Conservation (phyloP, 2,329 filamentous ascomycete species). For the Hymenoscyphus linearis region DNA sequence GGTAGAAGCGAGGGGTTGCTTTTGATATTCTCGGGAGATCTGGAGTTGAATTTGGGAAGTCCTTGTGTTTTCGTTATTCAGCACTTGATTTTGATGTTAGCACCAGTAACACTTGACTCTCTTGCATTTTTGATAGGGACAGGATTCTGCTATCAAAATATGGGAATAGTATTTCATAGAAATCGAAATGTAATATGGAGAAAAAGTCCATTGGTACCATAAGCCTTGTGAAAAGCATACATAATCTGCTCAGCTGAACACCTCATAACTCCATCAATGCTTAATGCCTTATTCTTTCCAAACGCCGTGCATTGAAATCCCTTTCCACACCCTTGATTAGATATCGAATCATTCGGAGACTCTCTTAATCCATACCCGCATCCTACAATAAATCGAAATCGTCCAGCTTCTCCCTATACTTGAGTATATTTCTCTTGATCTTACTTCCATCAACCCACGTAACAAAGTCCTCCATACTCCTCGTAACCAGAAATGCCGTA, state of each 20-base stretch:
- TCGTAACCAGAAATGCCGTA: slow-evolving; percentile 80
- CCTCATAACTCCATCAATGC: not conserved
- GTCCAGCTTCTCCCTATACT: slow-evolving; percentile 90
- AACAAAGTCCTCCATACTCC: slow-evolving; percentile 91
- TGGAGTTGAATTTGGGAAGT: not conserved
- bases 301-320: not conserved
- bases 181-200: not conserved
- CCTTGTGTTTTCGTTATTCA: not conserved
- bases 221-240: not conserved
- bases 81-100: not conserved
- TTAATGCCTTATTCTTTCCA: not conserved
- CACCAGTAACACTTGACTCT: not conserved
- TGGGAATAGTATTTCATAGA: not conserved
- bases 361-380: not conserved
- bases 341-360: not conserved
- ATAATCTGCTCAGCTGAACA: not conserved
- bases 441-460: slow-evolving; percentile 96
- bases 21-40: not conserved
- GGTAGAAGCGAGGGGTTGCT: not conserved
- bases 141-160: not conserved
- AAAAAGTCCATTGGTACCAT: not conserved
- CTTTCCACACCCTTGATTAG: not conserved
- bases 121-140: not conserved
- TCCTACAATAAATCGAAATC: slow-evolving; percentile 83
- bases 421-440: slow-evolving; percentile 94